Evolutionary conservation across 169 alveolate genomes (phyloP), one percentile per base, ranked within the genome.

Genomic region (Cryptosporidium baileyi): DNA sequence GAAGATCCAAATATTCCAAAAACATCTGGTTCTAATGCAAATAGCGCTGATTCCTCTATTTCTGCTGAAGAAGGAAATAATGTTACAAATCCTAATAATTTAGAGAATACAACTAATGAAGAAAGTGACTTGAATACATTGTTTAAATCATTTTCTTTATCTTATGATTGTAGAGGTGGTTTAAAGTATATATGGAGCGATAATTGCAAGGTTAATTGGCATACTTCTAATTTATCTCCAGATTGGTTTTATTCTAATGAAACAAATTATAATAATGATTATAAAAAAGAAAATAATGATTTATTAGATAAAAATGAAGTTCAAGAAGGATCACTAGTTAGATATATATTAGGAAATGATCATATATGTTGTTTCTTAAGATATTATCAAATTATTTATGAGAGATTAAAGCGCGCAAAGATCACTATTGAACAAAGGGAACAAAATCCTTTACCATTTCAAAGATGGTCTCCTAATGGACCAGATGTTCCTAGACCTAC

Each of bases 351-450:
- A 67, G 85, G 85, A 38, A 74, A 74, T 51, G 85, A 74, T 32
- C 85, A 74, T 54, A 22, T 89, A 52, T 90, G 85, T 65, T 82
- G 89, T 15, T 89, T 91, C 28, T 15, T 91, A 24, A 60, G 91
- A 38, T 74, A 81, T 26, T 88, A 90, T 63, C 91, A 81, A 80
- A 81, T 81, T 34, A 60, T 91, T 32, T 91, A 91, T 67, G 94
- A 91, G 62, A 82, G 94, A 51, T 32, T 91, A 15, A 62, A 82
- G 40, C 90, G 89, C 45, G 93, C 92, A 26, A 82, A 82, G 15
- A 47, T 52, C 26, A 74, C 85, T 8, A 85, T 89, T 34, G 67
- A 52, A 36, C 80, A 82, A 17, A 40, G 63, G 24, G 80, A 62
- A 41, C 65, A 74, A 19, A 74, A 74, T 51, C 85, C 85, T 41